Evolutionary conservation across 768 basidiomycete species (phyloP).

Genomic region (Collybiopsis luxurians): DNA sequence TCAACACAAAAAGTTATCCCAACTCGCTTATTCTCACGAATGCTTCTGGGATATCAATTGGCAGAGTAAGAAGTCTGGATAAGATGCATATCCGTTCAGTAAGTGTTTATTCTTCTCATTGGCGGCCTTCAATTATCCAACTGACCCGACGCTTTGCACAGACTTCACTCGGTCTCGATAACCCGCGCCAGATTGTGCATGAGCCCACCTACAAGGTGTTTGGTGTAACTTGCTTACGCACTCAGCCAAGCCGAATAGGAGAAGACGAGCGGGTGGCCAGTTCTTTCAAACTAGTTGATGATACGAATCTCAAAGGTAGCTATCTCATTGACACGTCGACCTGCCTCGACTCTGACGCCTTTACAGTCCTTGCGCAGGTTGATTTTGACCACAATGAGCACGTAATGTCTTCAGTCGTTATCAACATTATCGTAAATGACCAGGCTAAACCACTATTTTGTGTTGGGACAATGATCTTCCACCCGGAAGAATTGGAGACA

Average conservation of each 20-base stretch:
- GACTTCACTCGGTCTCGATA: slow-evolving; percentile 71
- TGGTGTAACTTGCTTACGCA: slow-evolving; percentile 62
- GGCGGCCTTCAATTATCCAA: neutral
- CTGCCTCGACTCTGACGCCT: neutral
- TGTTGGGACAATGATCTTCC: slow-evolving; percentile 43
- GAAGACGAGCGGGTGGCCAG: slow-evolving; percentile 37
- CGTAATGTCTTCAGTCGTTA: slow-evolving; percentile 50
- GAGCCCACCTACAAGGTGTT: slow-evolving; percentile 52
- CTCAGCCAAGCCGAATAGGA: slow-evolving; percentile 52
- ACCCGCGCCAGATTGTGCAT: slow-evolving; percentile 67
- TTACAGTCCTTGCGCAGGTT: slow-evolving; percentile 10
- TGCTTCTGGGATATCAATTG: slow-evolving; percentile 56
- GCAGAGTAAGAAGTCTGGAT: slow-evolving; percentile 62
- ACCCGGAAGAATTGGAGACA: slow-evolving; percentile 45
- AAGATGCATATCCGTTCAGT: slow-evolving; percentile 83
- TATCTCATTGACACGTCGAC: slow-evolving; percentile 7
- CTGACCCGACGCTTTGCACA: slow-evolving; percentile 30
- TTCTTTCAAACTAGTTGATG: slow-evolving; percentile 67
- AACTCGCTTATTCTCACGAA: slow-evolving; percentile 61
- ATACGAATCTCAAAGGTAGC: slow-evolving; percentile 58
- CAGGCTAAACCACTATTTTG: slow-evolving; percentile 41
- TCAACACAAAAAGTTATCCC: slow-evolving; percentile 48
- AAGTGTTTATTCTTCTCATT: slow-evolving; percentile 17
- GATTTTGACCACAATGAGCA: slow-evolving; percentile 58
- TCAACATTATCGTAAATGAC: slow-evolving; percentile 25